phyloP scores from a whole-genome alignment of 805 yeast genomes.

The Deakozyma indianensis region DNA sequence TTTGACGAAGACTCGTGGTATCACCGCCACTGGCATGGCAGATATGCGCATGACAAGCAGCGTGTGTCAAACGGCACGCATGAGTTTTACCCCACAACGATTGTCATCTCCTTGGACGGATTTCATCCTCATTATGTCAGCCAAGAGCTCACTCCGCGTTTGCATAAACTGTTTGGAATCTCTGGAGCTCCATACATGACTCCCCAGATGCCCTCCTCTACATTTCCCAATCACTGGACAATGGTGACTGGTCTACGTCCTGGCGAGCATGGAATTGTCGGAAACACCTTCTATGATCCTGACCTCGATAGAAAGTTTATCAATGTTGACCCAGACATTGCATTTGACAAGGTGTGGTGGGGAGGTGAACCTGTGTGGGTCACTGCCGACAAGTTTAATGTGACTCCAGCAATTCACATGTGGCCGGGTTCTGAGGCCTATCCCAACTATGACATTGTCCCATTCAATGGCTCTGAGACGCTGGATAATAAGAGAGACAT shows the following conservation, averaged over 20 bases:
- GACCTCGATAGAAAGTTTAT: conserved; percentile 38
- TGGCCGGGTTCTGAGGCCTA: conserved; percentile 89
- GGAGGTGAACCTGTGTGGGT: conserved; percentile 87
- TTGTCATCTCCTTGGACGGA: conserved; percentile 72
- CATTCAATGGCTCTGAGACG: conserved; percentile 49
- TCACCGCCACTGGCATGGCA: background rate
- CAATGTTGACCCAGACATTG: conserved; percentile 40
- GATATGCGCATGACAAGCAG: background rate
- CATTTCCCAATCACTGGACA: conserved; percentile 90
- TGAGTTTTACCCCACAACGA: conserved; percentile 61
- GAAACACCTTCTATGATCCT: conserved; percentile 67
- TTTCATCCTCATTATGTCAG: conserved; percentile 82
- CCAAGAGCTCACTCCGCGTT: conserved; percentile 48
- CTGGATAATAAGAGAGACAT: conserved; percentile 42
- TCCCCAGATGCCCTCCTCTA: conserved; percentile 79
- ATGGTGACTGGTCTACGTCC: conserved; percentile 79
- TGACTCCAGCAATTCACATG: conserved; percentile 73
- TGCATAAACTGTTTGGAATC: conserved; percentile 42
- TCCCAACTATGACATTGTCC: conserved; percentile 40
- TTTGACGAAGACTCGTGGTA: conserved; percentile 2
- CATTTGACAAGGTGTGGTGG: conserved; percentile 55
- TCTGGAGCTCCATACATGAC: conserved; percentile 69
- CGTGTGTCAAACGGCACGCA: conserved; percentile 45
- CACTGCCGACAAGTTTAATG: conserved; percentile 51
- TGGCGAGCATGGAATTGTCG: conserved; percentile 73